Percentiles rank a stretch among this genome's conserved stretches.
Evolutionary conservation across 1,139 yeast genomes (phyloP).

Genomic region (Insectozyma bohioensis): DNA sequence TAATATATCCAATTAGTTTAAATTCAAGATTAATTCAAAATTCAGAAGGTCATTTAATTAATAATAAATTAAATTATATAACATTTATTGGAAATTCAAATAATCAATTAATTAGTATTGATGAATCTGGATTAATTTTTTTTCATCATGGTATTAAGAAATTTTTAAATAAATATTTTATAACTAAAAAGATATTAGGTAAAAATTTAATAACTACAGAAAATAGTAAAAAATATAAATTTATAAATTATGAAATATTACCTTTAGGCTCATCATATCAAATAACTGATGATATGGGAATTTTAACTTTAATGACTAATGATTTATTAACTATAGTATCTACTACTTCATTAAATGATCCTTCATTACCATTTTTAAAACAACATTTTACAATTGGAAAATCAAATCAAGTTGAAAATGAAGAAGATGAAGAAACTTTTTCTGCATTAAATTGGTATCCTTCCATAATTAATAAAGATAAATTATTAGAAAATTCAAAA

Average conservation of each 20-base stretch:
- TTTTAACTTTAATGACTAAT: conserved; percentile 62
- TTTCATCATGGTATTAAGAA: conserved; percentile 60
- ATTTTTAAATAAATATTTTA: conserved; percentile 49
- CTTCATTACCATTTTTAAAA: conserved; percentile 20
- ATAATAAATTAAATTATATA: conserved; percentile 46
- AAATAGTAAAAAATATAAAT: conserved; percentile 16
- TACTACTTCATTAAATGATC: conserved; percentile 47
- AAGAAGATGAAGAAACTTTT: conserved; percentile 32
- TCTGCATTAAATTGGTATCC: conserved; percentile 55
- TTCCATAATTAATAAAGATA: conserved; percentile 30
- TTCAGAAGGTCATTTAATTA: conserved; percentile 53
- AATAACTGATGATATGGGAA: conserved; percentile 54
- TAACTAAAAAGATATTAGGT: conserved; percentile 57
- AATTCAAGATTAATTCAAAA: conserved; percentile 28
- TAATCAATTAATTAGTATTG: conserved; percentile 59
- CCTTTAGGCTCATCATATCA: conserved; percentile 57
- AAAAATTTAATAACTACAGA: conserved; percentile 33
- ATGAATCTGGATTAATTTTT: conserved; percentile 57
- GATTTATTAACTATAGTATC: conserved; percentile 54
- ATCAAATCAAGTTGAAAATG: conserved; percentile 29
- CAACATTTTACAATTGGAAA: conserved; percentile 55
- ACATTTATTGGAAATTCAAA: conserved; percentile 57
- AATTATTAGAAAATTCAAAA: conserved; percentile 38
- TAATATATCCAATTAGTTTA: conserved; percentile 29
- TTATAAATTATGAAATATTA: conserved; percentile 38